Conservation (phyloP, 352 stramenopile species). For the Phytophthora citricola region DNA sequence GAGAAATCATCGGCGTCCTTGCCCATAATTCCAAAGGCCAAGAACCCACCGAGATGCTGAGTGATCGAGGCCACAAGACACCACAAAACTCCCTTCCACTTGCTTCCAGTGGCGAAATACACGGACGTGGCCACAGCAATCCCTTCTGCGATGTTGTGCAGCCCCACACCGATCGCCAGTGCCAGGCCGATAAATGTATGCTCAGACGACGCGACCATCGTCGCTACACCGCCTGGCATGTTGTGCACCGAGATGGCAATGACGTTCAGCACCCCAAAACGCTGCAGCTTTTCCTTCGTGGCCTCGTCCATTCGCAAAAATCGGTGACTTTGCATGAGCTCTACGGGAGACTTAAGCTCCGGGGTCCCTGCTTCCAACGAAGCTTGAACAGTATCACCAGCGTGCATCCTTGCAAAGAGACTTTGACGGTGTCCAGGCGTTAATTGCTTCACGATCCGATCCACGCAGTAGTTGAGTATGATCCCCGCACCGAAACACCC, state of each 20-base stretch:
- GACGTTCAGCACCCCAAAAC: constrained; percentile 90
- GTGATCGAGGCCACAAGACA: constrained; percentile 76
- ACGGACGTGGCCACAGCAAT: constrained; percentile 94
- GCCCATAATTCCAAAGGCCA: constrained; percentile 69
- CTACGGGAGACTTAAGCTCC: constrained; percentile 34
- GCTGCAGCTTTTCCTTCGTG: constrained; percentile 62
- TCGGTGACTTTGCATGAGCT: constrained; percentile 22
- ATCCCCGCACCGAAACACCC: constrained; percentile 89
- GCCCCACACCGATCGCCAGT: constrained; percentile 92
- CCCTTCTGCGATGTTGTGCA: constrained; percentile 97
- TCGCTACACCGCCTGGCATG: constrained; percentile 96
- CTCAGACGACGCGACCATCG: constrained; percentile 91
- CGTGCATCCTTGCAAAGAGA: constrained; percentile 26
- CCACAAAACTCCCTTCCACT: constrained; percentile 93
- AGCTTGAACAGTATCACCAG: constrained; percentile 22
- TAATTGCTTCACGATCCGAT: constrained; percentile 47
- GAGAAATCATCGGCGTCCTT: constrained; percentile 54
- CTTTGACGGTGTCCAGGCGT: constrained; percentile 32
- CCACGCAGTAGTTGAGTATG: constrained; percentile 49
- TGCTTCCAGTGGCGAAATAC: constrained; percentile 94
- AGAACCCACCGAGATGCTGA: constrained; percentile 90
- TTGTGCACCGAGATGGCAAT: constrained; percentile 96
- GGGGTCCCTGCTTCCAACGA: constrained; percentile 15
- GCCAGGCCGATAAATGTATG: constrained; percentile 89
- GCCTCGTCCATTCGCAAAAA: constrained; percentile 44